Evolutionary conservation across 805 yeast species (phyloP).

Genomic region (Monosporozyma servazzii): DNA sequence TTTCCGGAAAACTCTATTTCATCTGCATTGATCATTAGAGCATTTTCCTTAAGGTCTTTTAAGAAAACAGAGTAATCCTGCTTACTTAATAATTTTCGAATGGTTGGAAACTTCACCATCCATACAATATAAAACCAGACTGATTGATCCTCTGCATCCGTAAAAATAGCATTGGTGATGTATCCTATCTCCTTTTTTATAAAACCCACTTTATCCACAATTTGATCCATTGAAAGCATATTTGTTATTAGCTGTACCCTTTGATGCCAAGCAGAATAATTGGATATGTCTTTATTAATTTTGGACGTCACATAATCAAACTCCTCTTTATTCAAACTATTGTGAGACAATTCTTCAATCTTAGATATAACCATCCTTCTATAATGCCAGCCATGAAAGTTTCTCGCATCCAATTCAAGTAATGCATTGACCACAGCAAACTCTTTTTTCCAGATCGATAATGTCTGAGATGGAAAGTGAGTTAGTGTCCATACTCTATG

Average conservation of each 20-base stretch:
- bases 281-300: constrained; percentile 78
- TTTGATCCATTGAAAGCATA: constrained; percentile 31
- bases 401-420: constrained; percentile 65
- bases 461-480: constrained; percentile 35
- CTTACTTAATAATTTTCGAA: constrained; percentile 15
- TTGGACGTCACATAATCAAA: constrained; percentile 67
- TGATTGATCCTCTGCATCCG: constrained; percentile 91
- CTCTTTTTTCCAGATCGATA: constrained; percentile 58
- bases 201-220: constrained; percentile 25
- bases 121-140: constrained; percentile 86
- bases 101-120: constrained; percentile 41
- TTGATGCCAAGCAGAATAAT: constrained; percentile 95
- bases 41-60: constrained; percentile 35
- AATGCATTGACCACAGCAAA: constrained; percentile 59
- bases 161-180: constrained; percentile 74
- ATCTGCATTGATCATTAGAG: constrained; percentile 57
- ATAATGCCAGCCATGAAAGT: constrained; percentile 95
- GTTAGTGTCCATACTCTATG: constrained; percentile 79
- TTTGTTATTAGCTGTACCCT: constrained; percentile 59
- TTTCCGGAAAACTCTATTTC: constrained; percentile 59
- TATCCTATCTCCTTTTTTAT: constrained; percentile 53
- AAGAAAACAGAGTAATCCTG: constrained; percentile 35
- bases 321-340: constrained; percentile 40
- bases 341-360: constrained; percentile 16
- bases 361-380: constrained; percentile 57